phyloP scores from a whole-genome alignment of 371 early-diverging fungal species.

The Mortierella sp. region DNA sequence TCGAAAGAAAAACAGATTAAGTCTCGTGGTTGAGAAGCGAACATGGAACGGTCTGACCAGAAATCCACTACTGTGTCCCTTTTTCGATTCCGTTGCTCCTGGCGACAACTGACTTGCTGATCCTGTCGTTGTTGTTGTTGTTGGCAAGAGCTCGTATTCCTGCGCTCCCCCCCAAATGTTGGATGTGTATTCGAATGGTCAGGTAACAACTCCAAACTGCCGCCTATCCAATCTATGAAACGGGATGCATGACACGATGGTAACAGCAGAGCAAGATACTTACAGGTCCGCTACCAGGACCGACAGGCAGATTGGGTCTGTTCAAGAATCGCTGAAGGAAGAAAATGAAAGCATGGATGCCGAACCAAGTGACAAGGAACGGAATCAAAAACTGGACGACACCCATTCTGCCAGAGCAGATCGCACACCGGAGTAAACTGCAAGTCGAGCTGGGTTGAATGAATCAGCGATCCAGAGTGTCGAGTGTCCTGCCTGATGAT shows the following conservation, averaged over 20 bases:
- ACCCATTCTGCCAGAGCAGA: conserved; percentile 20
- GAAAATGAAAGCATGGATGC: conserved; percentile 49
- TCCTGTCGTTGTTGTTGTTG: conserved; percentile 12
- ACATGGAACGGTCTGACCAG: conserved; percentile 61
- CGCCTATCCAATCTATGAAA: not conserved
- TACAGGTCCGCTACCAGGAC: conserved; percentile 47
- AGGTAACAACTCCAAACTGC: not conserved
- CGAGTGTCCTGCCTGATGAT: too few relatives aligned
- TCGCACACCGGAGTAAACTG: too few relatives aligned
- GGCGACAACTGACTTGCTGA: conserved; percentile 8
- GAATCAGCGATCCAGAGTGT: too few relatives aligned
- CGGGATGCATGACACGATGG: too few relatives aligned
- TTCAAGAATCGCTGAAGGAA: conserved; percentile 48
- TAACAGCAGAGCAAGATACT: not conserved
- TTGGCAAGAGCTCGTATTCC: conserved; percentile 46
- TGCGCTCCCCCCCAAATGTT: not conserved
- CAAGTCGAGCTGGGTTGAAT: too few relatives aligned
- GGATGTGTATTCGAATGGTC: not conserved
- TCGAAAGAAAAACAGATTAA: conserved; percentile 62
- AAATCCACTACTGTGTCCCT: conserved; percentile 18
- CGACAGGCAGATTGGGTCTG: conserved; percentile 45
- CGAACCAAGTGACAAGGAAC: conserved; percentile 45
- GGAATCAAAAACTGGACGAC: conserved; percentile 32
- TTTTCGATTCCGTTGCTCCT: conserved; percentile 11
- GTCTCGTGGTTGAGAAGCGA: conserved; percentile 67